Percentiles rank a stretch among this genome's conserved stretches.
Conservation (phyloP, 192 early-diverging fungal genomes). For the Coemansia sp. region DNA sequence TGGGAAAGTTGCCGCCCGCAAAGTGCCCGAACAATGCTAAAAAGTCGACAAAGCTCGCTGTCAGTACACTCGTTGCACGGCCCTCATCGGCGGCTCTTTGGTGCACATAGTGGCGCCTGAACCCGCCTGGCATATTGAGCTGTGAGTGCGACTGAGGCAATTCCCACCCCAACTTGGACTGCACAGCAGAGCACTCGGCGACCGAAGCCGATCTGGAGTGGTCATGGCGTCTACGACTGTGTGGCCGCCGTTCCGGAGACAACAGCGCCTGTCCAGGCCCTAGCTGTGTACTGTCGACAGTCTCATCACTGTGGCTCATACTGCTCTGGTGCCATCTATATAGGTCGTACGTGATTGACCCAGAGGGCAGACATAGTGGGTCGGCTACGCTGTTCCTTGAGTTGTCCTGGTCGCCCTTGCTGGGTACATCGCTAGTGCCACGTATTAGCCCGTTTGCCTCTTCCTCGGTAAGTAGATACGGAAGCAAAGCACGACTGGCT, state of each 20-base stretch:
- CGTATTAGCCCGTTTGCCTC: conserved; percentile 21
- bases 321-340: conserved; percentile 74
- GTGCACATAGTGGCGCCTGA: conserved; percentile 80
- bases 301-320: not conserved
- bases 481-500: conserved; percentile 28
- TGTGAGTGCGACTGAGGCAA: conserved; percentile 47
- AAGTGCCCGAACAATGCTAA: conserved; percentile 88
- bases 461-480: conserved; percentile 31
- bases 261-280: not conserved
- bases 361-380: conserved; percentile 60
- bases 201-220: conserved; percentile 23
- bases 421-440: conserved; percentile 3
- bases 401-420: conserved; percentile 9
- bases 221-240: conserved; percentile 5
- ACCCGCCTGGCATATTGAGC: conserved; percentile 76
- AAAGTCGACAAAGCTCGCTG: conserved; percentile 90
- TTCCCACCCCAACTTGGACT: conserved; percentile 49
- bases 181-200: conserved; percentile 9
- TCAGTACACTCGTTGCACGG: conserved; percentile 64
- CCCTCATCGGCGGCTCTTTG: conserved; percentile 67
- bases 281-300: conserved; percentile 30
- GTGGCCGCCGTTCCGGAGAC: not conserved
- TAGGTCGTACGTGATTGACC: conserved; percentile 81
- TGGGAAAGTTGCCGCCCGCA: conserved; percentile 86
- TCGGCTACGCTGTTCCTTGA: conserved; percentile 21